Evolutionary conservation across 495 filamentous ascomycete genomes (phyloP), one percentile per base, ranked within the genome.

Genomic region (Filosporella fistucella): DNA sequence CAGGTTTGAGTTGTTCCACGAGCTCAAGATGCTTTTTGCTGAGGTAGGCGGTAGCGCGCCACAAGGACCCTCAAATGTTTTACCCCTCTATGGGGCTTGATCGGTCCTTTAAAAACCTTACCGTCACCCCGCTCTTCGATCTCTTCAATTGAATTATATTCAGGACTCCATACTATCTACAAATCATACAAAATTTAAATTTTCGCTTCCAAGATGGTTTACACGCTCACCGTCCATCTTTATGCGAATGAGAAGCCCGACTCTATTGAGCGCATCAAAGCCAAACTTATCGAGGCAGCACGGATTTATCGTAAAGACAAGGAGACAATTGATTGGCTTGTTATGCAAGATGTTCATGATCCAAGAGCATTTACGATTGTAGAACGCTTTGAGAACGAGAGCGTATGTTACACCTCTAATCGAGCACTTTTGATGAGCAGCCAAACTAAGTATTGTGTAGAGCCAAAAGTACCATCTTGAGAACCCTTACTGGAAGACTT

Each of bases 401-500:
- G 60, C 38, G 69, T 73, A 47, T 35, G 65, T 61, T 6, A 30
- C 23, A 37, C 14, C 3, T 4, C 18, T 39, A 24, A 22, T 17
- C 33, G 34, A 23, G 4, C 25, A 44, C 21, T 3, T n/a, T n/a
- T n/a, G n/a, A n/a, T n/a, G n/a, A n/a, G n/a, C n/a, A n/a, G 32
- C 24, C 12, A 29, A 52, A 23, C 21, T 13, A 30, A 35, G 32
- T 4, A 18, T 29, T 40, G 14, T 33, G 22, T 49, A 69, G 67
- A 71, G 65, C 58, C 77, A 82, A 64, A 69, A 77, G 56, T 82
- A 82, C 55, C 80, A 84, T 58, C 67, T 82, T 14, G 72, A 75
- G 59, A 82, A 82, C 61, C 79, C 79, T 0, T 85, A 85, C 68
- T 47, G 79, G 79, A 75, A 82, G 72, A 82, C 80, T 10, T 86